phyloP scores from a whole-genome alignment of 202 grass and related monocot species.

The Schoenoplectus tabernaemontani region DNA sequence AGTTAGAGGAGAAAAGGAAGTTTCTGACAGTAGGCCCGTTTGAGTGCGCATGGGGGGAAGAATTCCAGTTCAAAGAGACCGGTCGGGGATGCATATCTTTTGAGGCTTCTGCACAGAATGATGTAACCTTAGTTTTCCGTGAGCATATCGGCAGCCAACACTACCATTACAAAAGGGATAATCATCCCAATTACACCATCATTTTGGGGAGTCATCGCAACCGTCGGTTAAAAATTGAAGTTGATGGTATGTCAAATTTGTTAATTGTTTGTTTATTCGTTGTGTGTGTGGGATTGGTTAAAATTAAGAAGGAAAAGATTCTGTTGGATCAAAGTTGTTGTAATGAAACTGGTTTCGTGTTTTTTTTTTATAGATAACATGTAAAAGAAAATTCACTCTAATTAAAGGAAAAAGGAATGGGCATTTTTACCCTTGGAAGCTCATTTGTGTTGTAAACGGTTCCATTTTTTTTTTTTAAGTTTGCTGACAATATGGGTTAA shows the following conservation, averaged over 20 bases:
- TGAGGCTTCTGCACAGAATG: constrained; percentile 84
- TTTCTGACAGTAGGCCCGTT: constrained; percentile 77
- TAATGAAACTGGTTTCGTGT: not conserved
- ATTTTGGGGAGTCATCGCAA: constrained; percentile 95
- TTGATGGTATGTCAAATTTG: constrained; percentile 33
- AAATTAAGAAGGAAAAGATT: not conserved
- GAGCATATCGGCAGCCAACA: constrained; percentile 66
- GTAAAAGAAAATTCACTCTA: not conserved
- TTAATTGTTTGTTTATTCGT: not conserved
- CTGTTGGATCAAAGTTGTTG: not conserved
- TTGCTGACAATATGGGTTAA: not conserved
- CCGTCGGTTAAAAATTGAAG: constrained; percentile 86
- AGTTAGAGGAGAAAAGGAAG: constrained; percentile 49
- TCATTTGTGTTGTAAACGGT: not conserved
- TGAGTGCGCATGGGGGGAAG: constrained; percentile 74
- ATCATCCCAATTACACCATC: constrained; percentile 56
- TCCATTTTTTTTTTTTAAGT: not conserved
- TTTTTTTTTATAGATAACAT: not conserved
- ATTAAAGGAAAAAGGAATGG: not conserved
- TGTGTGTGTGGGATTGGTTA: not conserved
- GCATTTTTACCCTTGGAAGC: not conserved
- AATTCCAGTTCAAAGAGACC: constrained; percentile 57
- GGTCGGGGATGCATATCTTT: constrained; percentile 78
- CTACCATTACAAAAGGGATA: constrained; percentile 93
- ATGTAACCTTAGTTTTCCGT: constrained; percentile 89